Base-by-base conservation (phyloP, 1,139 yeast genomes). In the Kodamaea alishanica region DNA sequence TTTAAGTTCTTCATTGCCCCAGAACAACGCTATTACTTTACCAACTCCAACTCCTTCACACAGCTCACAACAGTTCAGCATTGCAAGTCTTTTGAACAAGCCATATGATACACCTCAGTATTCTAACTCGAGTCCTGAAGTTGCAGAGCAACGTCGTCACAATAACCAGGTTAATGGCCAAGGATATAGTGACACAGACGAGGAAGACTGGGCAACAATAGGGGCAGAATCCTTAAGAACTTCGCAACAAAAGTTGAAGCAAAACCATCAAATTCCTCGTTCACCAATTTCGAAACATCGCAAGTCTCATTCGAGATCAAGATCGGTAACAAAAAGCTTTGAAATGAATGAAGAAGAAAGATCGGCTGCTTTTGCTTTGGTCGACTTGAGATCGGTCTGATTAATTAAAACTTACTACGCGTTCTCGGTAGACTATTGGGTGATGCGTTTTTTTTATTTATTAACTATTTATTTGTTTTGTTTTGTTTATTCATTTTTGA, bases 181-280 rank as follows among this genome's bases (percentile, higher is more conserved):
- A 26, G 50, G 44, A 30, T 47, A 49, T 35, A 61, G 68, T 38
- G 75, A 86, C 52, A 87, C 96, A 0, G 97, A 89, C 61, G 97
- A 90, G 56, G 97, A 89, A 59, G 97, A 89, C 61, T 89, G 97
- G 97, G 86, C 81, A 46, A 68, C 88, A 0, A 83, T 89, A 39
- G 97, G 96, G 1, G 88, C 96, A 0, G 83, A 73, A 34, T 63
- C 73, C 33, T 60, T 82, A 38, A 61, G 84, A 35, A 69, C 32
- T 32, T 38, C 34, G 33, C 45, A 40, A 31, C 32, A 38, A 9
- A 44, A 41, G 38, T 23, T 38, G 41, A 40, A 43, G 34, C 30
- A 40, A 35, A 29, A 10, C 26, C 31, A 23, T 32, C 30, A 27
- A 33, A 36, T 10, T 11, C 34, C n/a, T 24, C 10, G 6, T 10